Evolutionary conservation across 495 filamentous ascomycete species (phyloP).

Genomic region (Penicillium samsonianum): DNA sequence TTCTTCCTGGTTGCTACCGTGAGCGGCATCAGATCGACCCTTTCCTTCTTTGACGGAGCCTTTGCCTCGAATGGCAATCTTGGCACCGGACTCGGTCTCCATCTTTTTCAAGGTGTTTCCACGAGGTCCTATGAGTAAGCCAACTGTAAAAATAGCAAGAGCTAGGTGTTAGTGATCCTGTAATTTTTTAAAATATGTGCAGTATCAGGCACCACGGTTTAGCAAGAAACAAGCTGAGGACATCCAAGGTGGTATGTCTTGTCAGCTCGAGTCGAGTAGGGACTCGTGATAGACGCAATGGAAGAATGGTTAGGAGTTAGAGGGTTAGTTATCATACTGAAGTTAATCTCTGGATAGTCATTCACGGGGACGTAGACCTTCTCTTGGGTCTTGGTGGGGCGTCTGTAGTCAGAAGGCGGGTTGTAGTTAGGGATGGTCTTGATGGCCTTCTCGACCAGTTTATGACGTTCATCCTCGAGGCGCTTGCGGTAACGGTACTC

Average conservation of each 20-base stretch:
- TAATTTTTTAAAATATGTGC: conserved; percentile 48
- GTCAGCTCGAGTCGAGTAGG: conserved; percentile 52
- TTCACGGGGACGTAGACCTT: conserved; percentile 99
- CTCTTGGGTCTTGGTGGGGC: conserved; percentile 98
- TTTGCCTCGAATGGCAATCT: conserved; percentile 99
- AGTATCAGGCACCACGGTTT: conserved; percentile 55
- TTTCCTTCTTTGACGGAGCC: conserved; percentile 99
- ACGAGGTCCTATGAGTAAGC: conserved; percentile 99
- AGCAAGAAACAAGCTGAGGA: conserved; percentile 57
- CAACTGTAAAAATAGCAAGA: conserved; percentile 86
- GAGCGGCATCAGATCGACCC: conserved; percentile 95
- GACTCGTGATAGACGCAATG: conserved; percentile 49
- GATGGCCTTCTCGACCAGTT: conserved; percentile 96
- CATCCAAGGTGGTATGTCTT: conserved; percentile 32
- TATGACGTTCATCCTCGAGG: conserved; percentile 97
- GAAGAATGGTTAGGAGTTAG: conserved; percentile 72
- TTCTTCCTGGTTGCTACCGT: conserved; percentile 99
- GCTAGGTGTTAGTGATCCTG: conserved; percentile 79
- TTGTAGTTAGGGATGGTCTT: conserved; percentile 98
- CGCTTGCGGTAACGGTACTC: conserved; percentile 97
- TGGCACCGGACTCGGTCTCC: conserved; percentile 94
- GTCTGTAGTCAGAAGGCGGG: conserved; percentile 94
- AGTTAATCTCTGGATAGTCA: conserved; percentile 99
- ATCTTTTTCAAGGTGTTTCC: conserved; percentile 99
- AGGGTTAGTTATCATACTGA: conserved; percentile 99